Percentiles rank a stretch among this genome's conserved stretches.
These are phyloP conservation scores for Cicer judaicum DNA, from an alignment of 306 rosid genomes.

Conservation along the genomic window DNA sequence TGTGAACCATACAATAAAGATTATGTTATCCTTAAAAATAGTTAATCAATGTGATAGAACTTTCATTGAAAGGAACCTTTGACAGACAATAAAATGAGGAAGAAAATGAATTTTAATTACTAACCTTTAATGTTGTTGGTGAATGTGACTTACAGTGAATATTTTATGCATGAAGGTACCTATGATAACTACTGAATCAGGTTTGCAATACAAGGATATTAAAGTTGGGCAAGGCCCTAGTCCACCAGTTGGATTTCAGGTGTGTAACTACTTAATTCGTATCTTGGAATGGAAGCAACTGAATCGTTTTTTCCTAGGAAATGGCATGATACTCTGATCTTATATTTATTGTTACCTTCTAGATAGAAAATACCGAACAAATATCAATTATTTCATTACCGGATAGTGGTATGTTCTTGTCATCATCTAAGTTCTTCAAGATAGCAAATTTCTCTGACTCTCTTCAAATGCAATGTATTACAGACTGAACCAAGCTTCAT, in stretches of 20 bases:
- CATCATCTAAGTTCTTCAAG: background rate
- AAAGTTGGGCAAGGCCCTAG: slow-evolving; percentile 85
- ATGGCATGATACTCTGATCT: background rate
- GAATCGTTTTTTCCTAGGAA: slow-evolving; percentile 10
- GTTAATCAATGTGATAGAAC: background rate
- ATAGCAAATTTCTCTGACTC: background rate
- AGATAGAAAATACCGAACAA: background rate
- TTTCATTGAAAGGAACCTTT: background rate
- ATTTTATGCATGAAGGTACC: slow-evolving; percentile 66
- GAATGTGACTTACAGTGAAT: slow-evolving; percentile 34
- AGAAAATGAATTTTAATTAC: slow-evolving; percentile 17
- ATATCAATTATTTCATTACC: slow-evolving; percentile 6
- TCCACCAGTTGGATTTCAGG: slow-evolving; percentile 98
- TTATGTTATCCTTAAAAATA: slow-evolving; percentile 24
- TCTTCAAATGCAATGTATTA: background rate
- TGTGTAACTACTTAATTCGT: slow-evolving; percentile 37
- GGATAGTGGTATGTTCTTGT: background rate
- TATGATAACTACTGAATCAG: slow-evolving; percentile 83
- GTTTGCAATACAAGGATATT: slow-evolving; percentile 92
- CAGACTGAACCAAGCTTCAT: background rate
- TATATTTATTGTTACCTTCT: background rate
- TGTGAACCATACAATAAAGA: background rate
- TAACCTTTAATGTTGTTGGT: slow-evolving; percentile 34
- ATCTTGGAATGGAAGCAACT: slow-evolving; percentile 29
- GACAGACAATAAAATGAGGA: too few species aligned